Conservation (phyloP, 75 land plant genomes). For the Selaginella tamariscina region DNA sequence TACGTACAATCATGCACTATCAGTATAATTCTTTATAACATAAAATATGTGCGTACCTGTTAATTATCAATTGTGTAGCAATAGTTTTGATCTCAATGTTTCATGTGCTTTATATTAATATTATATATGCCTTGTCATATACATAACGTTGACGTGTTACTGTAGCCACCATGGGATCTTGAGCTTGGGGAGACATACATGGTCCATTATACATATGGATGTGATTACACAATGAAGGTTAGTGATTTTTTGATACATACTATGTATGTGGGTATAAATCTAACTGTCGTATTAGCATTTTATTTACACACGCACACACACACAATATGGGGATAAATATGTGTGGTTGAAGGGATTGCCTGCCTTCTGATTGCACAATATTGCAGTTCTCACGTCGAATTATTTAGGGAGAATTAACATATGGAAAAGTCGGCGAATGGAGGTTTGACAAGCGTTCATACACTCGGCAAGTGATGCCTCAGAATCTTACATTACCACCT, state of each 20-base stretch:
- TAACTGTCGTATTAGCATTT: background rate
- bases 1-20: conserved; percentile 13
- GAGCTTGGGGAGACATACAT: conserved; percentile 62
- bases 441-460: conserved; percentile 85
- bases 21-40: too few relatives aligned
- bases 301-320: too few relatives aligned
- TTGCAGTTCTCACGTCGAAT: background rate
- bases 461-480: conserved; percentile 50
- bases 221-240: conserved; percentile 90
- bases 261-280: background rate
- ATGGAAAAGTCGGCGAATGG: conserved; percentile 94
- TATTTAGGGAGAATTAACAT: conserved; percentile 73
- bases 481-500: conserved; percentile 66
- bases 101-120: too few relatives aligned
- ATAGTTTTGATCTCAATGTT: background rate
- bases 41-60: too few relatives aligned
- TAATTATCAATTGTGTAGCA: background rate
- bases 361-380: background rate
- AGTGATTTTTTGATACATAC: background rate
- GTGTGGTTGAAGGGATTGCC: too few relatives aligned
- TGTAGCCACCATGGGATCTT: conserved; percentile 94
- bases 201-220: conserved; percentile 95
- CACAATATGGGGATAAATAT: too few relatives aligned
- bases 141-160: background rate
- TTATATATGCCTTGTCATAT: too few relatives aligned